These are phyloP conservation scores for Hortiboletus flavorubellus DNA, from an alignment of 768 basidiomycete species.

Conservation along the genomic window DNA sequence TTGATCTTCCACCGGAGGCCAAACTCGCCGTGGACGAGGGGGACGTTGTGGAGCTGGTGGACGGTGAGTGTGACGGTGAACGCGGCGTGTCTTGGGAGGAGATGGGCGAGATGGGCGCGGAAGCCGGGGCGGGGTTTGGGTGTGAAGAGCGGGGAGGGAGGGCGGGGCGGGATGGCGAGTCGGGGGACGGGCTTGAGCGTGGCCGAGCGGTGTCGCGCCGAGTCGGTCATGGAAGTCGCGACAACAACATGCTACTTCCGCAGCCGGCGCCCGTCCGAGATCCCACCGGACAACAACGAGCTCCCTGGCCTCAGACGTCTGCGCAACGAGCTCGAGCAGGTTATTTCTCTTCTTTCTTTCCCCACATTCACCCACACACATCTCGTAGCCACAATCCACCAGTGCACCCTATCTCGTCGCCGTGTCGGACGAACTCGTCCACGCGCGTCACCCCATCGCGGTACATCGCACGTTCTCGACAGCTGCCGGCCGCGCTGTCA, in stretches of 20 bases:
- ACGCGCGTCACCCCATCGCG: slow-evolving; percentile 55
- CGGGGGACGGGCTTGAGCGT: slow-evolving; percentile 10
- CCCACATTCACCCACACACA: slow-evolving; percentile 5
- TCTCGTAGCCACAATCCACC: slow-evolving; percentile 35
- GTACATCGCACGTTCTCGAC: slow-evolving; percentile 53
- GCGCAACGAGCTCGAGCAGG: slow-evolving; percentile 41
- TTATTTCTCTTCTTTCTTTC: neutral
- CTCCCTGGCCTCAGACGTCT: slow-evolving; percentile 42
- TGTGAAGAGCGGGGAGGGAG: neutral
- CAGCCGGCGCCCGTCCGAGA: no score
- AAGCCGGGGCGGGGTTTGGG: slow-evolving; percentile 20
- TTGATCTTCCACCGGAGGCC: slow-evolving; percentile 71
- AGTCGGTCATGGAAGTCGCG: neutral
- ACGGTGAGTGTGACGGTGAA: slow-evolving; percentile 60
- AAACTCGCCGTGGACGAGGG: slow-evolving; percentile 69
- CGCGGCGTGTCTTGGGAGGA: slow-evolving; percentile 61
- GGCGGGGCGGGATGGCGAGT: neutral
- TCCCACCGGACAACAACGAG: slow-evolving; percentile 29
- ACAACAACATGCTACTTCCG: no score
- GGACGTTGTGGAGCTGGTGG: slow-evolving; percentile 69
- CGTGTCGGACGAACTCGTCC: slow-evolving; percentile 76
- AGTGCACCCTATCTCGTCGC: slow-evolving; percentile 80
- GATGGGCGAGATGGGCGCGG: slow-evolving; percentile 57
- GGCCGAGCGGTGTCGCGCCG: slow-evolving; percentile 21
- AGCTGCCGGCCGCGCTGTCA: slow-evolving; percentile 35